These are phyloP conservation scores for Guadua angustifolia DNA, from an alignment of 176 grass and related monocot species.

Conservation along the genomic window DNA sequence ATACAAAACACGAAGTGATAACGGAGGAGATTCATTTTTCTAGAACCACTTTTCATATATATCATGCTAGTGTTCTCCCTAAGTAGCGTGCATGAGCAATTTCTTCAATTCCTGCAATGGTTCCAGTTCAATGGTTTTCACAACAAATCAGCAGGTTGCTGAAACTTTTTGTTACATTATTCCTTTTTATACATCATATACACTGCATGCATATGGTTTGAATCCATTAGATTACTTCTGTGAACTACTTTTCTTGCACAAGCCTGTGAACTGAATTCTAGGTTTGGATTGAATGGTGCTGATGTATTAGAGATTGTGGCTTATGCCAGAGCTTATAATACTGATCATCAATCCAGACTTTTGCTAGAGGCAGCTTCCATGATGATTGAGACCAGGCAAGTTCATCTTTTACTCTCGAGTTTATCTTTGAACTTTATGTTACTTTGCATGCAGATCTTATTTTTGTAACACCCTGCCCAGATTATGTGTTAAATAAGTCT, in stretches of 20 bases:
- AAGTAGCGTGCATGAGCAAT: background rate
- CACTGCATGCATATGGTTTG: background rate
- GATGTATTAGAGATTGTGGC: slow-evolving; percentile 97
- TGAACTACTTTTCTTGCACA: slow-evolving; percentile 21
- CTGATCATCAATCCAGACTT: slow-evolving; percentile 88
- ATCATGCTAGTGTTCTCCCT: background rate
- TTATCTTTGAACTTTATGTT: background rate
- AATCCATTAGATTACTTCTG: slow-evolving; percentile 14
- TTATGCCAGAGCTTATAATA: slow-evolving; percentile 97
- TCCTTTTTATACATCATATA: background rate
- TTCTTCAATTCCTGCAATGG: slow-evolving; percentile 21
- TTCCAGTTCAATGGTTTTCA: slow-evolving; percentile 27
- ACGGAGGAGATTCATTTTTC: background rate
- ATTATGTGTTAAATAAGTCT: too few relatives aligned
- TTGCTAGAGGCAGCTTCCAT: slow-evolving; percentile 95
- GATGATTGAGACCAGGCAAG: slow-evolving; percentile 97
- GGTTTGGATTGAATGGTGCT: slow-evolving; percentile 88
- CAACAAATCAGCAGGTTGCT: background rate
- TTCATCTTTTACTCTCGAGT: slow-evolving; percentile 25
- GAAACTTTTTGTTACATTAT: background rate
- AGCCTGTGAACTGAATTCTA: slow-evolving; percentile 43
- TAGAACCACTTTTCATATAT: slow-evolving; percentile 10
- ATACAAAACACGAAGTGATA: slow-evolving; percentile 2
- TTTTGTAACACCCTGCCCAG: too few relatives aligned
- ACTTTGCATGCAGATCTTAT: background rate